Base-by-base conservation (phyloP, 1,284 basidiomycete species). In the Tilletia walkeri region DNA sequence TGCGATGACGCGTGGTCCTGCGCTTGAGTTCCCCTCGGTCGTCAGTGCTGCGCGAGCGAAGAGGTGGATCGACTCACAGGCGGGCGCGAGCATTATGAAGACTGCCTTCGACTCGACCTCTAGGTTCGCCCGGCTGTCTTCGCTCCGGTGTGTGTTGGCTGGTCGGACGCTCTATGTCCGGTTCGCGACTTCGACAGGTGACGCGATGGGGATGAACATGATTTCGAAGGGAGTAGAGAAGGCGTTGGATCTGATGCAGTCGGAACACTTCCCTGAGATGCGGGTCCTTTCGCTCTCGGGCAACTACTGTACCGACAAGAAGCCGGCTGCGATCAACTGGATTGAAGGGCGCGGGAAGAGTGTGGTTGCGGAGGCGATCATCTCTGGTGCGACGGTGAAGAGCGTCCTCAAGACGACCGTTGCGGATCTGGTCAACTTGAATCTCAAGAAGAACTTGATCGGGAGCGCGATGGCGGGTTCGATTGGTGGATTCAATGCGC, bases 201-300 rank as follows among this genome's bases (percentile, higher is more conserved):
- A 99, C 82, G 96, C 95, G 39, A 99, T 99, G 95, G 95, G 95
- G 45, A 99, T 99, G 96, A 99, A 99, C 87, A 99, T 99, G 95
- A 86, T 86, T 66, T 85, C 84, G 3, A 86, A 86, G 75, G 77
- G 76, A 20, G 73, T 78, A 4, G 96, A 99, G 86, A 93, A 93
- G 85, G 93, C 94, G 24, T 88, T 99, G 20, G 92, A 91, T 80
- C 88, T 88, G 45, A 89, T 99, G 87, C 88, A 88, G 76, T 71
- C 77, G n/a, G 87, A 88, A 73, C 86, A 90, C 81, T 99, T 94
- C 87, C 95, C 95, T 3, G 90, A 91, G 70, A 98, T 98, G 95
- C 86, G 90, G 78, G 90, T 95, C n/a, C 88, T 98, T 36, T 92
- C 95, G 14, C 88, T 99, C 10, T 94, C 91, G 3, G 96, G 95